These are phyloP conservation scores for Venturia effusa DNA, from an alignment of 2,329 filamentous ascomycete species.

Conservation along the genomic window DNA sequence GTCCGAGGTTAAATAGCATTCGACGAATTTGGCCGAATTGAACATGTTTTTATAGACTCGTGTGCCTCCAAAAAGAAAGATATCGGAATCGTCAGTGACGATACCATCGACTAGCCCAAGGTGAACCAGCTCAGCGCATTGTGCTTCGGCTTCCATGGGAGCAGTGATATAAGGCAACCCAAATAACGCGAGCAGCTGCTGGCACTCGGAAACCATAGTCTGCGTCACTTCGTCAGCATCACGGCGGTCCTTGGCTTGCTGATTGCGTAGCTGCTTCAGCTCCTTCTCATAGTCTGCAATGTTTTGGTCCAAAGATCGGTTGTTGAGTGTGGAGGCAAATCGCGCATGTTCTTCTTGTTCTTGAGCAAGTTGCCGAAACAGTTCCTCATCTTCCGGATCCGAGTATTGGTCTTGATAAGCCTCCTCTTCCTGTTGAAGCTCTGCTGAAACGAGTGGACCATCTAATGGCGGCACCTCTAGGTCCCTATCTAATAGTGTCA, in stretches of 20 bases:
- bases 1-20: conserved; percentile 80
- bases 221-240: conserved; percentile 96
- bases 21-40: conserved; percentile 94
- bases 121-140: conserved; percentile 82
- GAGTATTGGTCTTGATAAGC: conserved; percentile 37
- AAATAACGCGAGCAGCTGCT: conserved; percentile 79
- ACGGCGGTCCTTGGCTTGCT: conserved; percentile 91
- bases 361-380: conserved; percentile 73
- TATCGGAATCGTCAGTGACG: conserved; percentile 94
- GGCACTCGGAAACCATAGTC: conserved; percentile 91
- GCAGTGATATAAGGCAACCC: conserved; percentile 94
- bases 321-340: conserved; percentile 80
- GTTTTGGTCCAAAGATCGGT: conserved; percentile 58
- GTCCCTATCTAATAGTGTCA: not conserved
- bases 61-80: conserved; percentile 91
- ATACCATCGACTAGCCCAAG: conserved; percentile 92
- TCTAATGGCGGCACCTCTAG: not conserved
- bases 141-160: conserved; percentile 97
- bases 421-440: not conserved
- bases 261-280: conserved; percentile 73
- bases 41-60: conserved; percentile 99
- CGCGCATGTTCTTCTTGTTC: conserved; percentile 91
- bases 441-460: not conserved
- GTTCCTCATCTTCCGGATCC: conserved; percentile 84
- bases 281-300: conserved; percentile 77